Base-by-base conservation (phyloP, 495 filamentous ascomycete species). In the Talaromyces liani region DNA sequence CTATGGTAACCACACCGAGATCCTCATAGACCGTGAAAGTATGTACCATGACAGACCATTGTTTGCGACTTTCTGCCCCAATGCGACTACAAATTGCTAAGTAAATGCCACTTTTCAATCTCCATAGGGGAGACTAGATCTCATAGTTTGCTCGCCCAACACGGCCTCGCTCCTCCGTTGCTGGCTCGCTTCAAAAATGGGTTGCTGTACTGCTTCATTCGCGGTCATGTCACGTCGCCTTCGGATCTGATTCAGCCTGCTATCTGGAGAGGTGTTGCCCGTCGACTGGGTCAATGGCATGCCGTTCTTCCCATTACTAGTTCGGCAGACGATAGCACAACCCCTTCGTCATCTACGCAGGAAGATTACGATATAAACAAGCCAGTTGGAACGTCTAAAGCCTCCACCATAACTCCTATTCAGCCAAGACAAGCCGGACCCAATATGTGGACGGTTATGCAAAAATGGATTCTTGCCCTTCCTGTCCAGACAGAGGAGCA, bases 11-110 rank as follows among this genome's bases (percentile, higher is more conserved):
- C 92, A 92, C 61, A 97, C 94, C 63, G 91, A 95, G 70, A 82
- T 98, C 58, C 85, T 99, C 66, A 98, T 99, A 77, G 95, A 99
- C 78, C 90, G 94, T 63, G 90, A 97, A 78, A 88, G 94, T 87
- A 87, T 83, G 84, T 84, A 72, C 22, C 57, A n/a, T 29, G 31
- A 45, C 22, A 51, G 12, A 36, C 56, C 22, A 22, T 16, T 56
- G 47, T 45, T 36, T 62, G 18, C 49, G 18, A 22, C 49, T 27
- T 31, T 56, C 9, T 56, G 62, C 53, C 31, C 56, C 41, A 61
- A 62, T 39, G 47, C 41, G 65, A 59, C 62, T 27, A 65, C 31
- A 6, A 12, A 25, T 18, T 62, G 57, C 69, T 68, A 64, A 57
- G 65, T 53, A 45, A 31, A 64, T 29, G 53, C 41, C 64, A 39